Percentiles rank a stretch among this genome's conserved stretches.
phyloP scores from a whole-genome alignment of 2,329 filamentous ascomycete genomes.

The Thelonectria olida region DNA sequence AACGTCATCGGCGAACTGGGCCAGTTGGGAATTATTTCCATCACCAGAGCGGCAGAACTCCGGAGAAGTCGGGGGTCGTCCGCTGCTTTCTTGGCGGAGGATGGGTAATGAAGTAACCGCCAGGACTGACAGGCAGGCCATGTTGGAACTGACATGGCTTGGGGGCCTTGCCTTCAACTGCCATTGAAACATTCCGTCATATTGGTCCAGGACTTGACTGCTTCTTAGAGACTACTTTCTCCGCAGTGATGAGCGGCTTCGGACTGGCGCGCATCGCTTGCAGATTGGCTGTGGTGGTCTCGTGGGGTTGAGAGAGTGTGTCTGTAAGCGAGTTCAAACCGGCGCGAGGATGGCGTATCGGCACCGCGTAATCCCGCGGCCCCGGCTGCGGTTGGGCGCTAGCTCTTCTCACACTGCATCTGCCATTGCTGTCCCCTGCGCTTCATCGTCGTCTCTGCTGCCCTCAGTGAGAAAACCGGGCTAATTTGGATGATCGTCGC shows the following conservation, averaged over 20 bases:
- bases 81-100: background rate
- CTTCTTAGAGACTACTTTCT: background rate
- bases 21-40: background rate
- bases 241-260: background rate
- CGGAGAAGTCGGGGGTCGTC: background rate
- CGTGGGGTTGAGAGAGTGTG: slow-evolving; percentile 16
- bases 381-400: slow-evolving; percentile 30
- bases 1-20: slow-evolving; percentile 11
- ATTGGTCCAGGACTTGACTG: background rate
- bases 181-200: slow-evolving; percentile 7
- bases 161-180: background rate
- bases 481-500: slow-evolving; percentile 43
- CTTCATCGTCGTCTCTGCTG: slow-evolving; percentile 24
- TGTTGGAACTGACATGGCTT: background rate
- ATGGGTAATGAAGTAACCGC: background rate
- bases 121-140: background rate
- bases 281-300: slow-evolving; percentile 17
- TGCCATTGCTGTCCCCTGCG: slow-evolving; percentile 22
- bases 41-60: background rate
- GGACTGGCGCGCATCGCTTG: slow-evolving; percentile 17
- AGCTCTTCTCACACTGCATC: slow-evolving; percentile 24
- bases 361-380: slow-evolving; percentile 27
- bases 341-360: slow-evolving; percentile 28
- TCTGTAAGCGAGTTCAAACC: slow-evolving; percentile 27
- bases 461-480: slow-evolving; percentile 36